Evolutionary conservation across 2,329 filamentous ascomycete species (phyloP).

Genomic region (Metarhizium anisopliae): DNA sequence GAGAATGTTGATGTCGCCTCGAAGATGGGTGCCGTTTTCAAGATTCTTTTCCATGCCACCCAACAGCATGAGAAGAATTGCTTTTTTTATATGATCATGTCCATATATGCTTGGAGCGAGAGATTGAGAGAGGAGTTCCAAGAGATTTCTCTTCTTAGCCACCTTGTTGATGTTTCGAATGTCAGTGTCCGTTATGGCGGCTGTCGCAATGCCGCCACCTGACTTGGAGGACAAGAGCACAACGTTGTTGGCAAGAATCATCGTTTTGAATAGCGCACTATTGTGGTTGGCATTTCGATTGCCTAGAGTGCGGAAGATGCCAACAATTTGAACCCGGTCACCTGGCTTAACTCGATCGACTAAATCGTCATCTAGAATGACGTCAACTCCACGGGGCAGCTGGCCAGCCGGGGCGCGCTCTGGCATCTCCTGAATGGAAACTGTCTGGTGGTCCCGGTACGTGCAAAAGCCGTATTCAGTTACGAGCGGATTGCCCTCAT

Average conservation of each 20-base stretch:
- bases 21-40: slow-evolving; percentile 93
- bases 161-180: slow-evolving; percentile 99
- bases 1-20: slow-evolving; percentile 97
- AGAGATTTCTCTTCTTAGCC: slow-evolving; percentile 86
- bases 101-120: slow-evolving; percentile 94
- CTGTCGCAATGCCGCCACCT: slow-evolving; percentile 84
- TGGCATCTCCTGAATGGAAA: slow-evolving; percentile 99
- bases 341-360: slow-evolving; percentile 93
- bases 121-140: slow-evolving; percentile 87
- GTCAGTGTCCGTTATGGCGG: slow-evolving; percentile 89
- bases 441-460: slow-evolving; percentile 93
- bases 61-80: slow-evolving; percentile 87
- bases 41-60: slow-evolving; percentile 98
- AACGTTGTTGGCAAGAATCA: slow-evolving; percentile 90
- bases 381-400: slow-evolving; percentile 88
- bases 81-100: slow-evolving; percentile 96
- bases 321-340: slow-evolving; percentile 93
- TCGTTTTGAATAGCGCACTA: slow-evolving; percentile 88
- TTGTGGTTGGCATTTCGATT: slow-evolving; percentile 87
- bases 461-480: slow-evolving; percentile 96
- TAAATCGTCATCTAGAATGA: slow-evolving; percentile 92
- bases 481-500: slow-evolving; percentile 80
- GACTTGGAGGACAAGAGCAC: slow-evolving; percentile 94
- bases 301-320: slow-evolving; percentile 86
- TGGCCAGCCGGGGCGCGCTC: slow-evolving; percentile 92